Evolutionary conservation across 768 basidiomycete genomes (phyloP).

Genomic region (Pleurotus sapidus): DNA sequence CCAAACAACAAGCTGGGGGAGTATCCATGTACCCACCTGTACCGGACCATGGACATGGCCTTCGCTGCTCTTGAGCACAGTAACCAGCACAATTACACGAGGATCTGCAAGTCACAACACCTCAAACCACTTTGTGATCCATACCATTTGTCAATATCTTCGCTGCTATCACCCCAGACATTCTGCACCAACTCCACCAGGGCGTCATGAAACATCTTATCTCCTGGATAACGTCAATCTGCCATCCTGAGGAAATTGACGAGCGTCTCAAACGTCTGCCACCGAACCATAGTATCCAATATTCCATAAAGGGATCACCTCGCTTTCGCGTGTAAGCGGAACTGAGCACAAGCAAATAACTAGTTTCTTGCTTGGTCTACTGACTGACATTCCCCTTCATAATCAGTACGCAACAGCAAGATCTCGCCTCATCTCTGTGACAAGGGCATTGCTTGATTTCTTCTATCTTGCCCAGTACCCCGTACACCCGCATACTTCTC

Average conservation of each 20-base stretch:
- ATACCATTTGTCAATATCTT: constrained; percentile 29
- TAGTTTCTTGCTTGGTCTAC: constrained; percentile 7
- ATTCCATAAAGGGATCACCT: constrained; percentile 31
- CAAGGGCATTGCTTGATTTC: constrained; percentile 21
- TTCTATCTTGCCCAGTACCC: constrained; percentile 16
- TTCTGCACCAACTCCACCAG: constrained; percentile 40
- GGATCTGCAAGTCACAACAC: no score
- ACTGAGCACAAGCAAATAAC: constrained; percentile 9
- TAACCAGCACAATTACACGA: no score
- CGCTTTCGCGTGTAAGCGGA: not conserved
- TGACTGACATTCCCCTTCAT: not conserved
- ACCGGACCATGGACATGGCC: no score
- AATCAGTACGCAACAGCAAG: not conserved
- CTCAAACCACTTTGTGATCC: constrained; percentile 11
- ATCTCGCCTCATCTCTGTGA: constrained; percentile 7
- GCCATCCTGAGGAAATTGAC: constrained; percentile 25
- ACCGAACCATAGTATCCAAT: constrained; percentile 21
- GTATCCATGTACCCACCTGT: no score
- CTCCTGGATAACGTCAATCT: constrained; percentile 21
- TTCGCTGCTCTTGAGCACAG: no score
- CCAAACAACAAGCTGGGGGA: no score
- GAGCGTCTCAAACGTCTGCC: constrained; percentile 22
- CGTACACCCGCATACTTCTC: constrained; percentile 11
- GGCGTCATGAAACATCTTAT: constrained; percentile 37
- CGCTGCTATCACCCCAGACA: constrained; percentile 28